Evolutionary conservation across 2,329 filamentous ascomycete genomes (phyloP).

Genomic region (Huntiella moniliformis): DNA sequence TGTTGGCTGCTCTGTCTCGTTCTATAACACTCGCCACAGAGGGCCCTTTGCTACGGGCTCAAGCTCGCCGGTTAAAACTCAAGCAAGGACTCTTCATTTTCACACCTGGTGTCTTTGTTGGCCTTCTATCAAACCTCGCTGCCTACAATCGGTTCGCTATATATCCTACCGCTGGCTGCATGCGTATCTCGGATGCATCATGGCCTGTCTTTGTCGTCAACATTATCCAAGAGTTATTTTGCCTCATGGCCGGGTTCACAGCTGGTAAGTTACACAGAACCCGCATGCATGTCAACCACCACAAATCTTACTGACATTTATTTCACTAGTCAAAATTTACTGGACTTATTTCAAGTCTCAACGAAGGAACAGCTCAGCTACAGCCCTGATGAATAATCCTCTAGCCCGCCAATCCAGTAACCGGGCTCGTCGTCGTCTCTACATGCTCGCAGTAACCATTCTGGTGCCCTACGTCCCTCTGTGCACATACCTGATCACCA

Average conservation of each 20-base stretch:
- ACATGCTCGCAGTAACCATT: slow-evolving; percentile 34
- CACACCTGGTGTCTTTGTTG: slow-evolving; percentile 30
- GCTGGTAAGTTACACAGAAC: slow-evolving; percentile 23
- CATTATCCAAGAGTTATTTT: slow-evolving; percentile 26
- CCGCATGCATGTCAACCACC: not conserved
- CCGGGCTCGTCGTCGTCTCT: slow-evolving; percentile 32
- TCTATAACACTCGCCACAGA: slow-evolving; percentile 29
- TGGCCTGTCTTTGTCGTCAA: slow-evolving; percentile 32
- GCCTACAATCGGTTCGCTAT: slow-evolving; percentile 30
- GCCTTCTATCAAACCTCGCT: slow-evolving; percentile 29
- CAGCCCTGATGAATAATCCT: slow-evolving; percentile 14
- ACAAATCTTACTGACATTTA: not conserved
- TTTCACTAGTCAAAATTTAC: slow-evolving; percentile 25
- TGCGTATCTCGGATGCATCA: slow-evolving; percentile 23
- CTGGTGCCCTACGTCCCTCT: slow-evolving; percentile 33
- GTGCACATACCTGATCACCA: slow-evolving; percentile 21
- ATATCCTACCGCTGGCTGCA: slow-evolving; percentile 31
- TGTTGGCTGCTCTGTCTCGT: slow-evolving; percentile 33
- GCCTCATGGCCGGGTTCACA: slow-evolving; percentile 26
- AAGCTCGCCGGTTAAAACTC: slow-evolving; percentile 25
- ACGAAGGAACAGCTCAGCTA: slow-evolving; percentile 21
- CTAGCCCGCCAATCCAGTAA: slow-evolving; percentile 16
- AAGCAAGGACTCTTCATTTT: slow-evolving; percentile 37
- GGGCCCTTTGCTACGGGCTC: slow-evolving; percentile 21
- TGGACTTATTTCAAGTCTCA: slow-evolving; percentile 28